A percentile compares a stretch with the other conserved stretches of the same genome.
phyloP scores from a whole-genome alignment of 176 grass and related monocot genomes.

The Chrysopogon serrulatus region DNA sequence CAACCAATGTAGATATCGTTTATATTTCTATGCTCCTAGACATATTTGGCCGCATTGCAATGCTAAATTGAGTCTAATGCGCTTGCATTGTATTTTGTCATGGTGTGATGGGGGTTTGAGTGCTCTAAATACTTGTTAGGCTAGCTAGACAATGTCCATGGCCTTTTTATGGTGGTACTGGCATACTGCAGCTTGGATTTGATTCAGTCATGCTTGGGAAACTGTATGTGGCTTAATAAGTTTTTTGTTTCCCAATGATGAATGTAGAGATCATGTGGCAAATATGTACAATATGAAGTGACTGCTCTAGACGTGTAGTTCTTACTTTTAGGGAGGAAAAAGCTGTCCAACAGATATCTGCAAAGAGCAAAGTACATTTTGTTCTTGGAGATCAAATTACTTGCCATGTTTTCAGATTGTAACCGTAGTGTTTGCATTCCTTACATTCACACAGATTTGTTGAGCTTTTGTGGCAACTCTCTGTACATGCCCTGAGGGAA shows the following conservation, averaged over 20 bases:
- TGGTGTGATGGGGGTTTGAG: not conserved
- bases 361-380: not conserved
- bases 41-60: not conserved
- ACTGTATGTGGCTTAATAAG: not conserved
- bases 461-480: slow-evolving; percentile 99
- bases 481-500: slow-evolving; percentile 94
- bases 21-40: not conserved
- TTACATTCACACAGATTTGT: slow-evolving; percentile 77
- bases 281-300: slow-evolving; percentile 9
- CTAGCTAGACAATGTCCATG: not conserved
- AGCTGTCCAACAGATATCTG: not conserved
- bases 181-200: not conserved
- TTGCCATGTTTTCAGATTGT: slow-evolving; percentile 6
- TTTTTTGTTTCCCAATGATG: not conserved
- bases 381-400: slow-evolving; percentile 22
- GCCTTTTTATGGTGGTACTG: not conserved
- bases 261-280: not conserved
- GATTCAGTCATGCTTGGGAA: not conserved
- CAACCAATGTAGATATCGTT: not conserved
- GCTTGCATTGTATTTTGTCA: not conserved
- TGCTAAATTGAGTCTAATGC: not conserved
- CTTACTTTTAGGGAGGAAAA: slow-evolving; percentile 5
- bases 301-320: not conserved
- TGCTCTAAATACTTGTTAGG: not conserved
- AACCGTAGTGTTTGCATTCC: slow-evolving; percentile 2